phyloP scores from a whole-genome alignment of 805 yeast species.

The Ogataea populi-albae region DNA sequence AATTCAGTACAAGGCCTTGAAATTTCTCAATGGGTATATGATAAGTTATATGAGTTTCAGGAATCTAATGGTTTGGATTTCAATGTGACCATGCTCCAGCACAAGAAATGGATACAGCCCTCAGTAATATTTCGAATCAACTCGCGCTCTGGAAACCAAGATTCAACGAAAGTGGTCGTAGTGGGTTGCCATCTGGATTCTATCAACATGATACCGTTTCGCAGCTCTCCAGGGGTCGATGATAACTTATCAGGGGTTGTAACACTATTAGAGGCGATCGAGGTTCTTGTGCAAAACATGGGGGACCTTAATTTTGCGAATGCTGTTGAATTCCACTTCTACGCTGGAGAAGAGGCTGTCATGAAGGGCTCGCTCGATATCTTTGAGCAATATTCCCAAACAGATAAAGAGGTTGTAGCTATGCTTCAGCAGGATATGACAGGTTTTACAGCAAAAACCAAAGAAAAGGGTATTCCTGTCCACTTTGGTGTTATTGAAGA shows the following conservation, averaged over 20 bases:
- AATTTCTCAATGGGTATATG: constrained; percentile 23
- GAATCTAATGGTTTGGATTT: constrained; percentile 23
- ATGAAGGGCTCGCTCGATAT: constrained; percentile 81
- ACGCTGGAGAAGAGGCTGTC: constrained; percentile 94
- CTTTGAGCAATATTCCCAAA: constrained; percentile 49
- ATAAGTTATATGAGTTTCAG: constrained; percentile 36
- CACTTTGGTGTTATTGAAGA: constrained; percentile 81
- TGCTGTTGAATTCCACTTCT: constrained; percentile 89
- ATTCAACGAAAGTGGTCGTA: constrained; percentile 42
- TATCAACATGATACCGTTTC: constrained; percentile 58
- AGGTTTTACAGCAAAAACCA: constrained; percentile 60
- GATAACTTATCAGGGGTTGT: constrained; percentile 91
- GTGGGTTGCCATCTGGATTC: constrained; percentile 92
- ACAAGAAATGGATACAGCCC: constrained; percentile 69
- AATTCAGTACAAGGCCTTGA: constrained; percentile 5
- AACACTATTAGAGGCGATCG: constrained; percentile 70
- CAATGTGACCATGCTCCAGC: constrained; percentile 52
- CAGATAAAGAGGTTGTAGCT: constrained; percentile 57
- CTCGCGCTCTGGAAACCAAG: constrained; percentile 18
- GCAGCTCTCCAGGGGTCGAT: constrained; percentile 91
- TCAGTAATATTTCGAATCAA: constrained; percentile 64
- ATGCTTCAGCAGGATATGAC: constrained; percentile 97
- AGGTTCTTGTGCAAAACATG: constrained; percentile 50
- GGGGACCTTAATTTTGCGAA: constrained; percentile 35
- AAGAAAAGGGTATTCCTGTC: constrained; percentile 50